Base-by-base conservation (phyloP, 345 rosid species). In the Dipteronia sinensis region DNA sequence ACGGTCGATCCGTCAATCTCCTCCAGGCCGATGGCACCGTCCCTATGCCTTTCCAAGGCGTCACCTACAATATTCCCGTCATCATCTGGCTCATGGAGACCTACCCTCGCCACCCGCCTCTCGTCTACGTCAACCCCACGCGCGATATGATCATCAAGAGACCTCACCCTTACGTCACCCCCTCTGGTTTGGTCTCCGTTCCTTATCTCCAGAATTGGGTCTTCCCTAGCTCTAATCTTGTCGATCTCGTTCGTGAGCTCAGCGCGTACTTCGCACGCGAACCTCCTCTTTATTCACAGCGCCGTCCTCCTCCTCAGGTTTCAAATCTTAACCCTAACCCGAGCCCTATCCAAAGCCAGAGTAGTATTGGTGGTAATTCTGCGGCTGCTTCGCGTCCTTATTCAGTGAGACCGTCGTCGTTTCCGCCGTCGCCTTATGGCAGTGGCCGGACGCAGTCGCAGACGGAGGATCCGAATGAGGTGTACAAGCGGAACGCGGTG, bases 101-200 rank as follows among this genome's bases (percentile, higher is more conserved):
- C 3, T 96, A 96, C 83, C 99, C 97, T 27, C 89, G 84, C 34
- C 83, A 91, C 74, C 89, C 98, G 1, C 98, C 99, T 29, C 79
- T 84, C 77, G 99, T 94, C 51, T 96, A 90, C 85, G 93, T 96
- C 8, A 96, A 94, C 59, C 98, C 99, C 53, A 90, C 97, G n/a
- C 94, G 93, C 67, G 98, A 94, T 69, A 96, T 96, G 99, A 79
- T 94, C 82, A 96, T 96, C 90, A 92, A 92, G 66, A 89, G 97
- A 10, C 93, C 94, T 19, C 99, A 96, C 61, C 82, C 95, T 19
- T 75, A 87, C 65, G 99, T 96, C 55, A 86, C 86, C 69, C 98
- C 99, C 2, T 92, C 97, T 0, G 99, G 99, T 2, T 87, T 91
- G 55, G 98, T 94, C 75, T 91, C 99, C 5, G 74, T 84, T 16